Conservation (phyloP, 305 asterid species). For the Fraxinus velutina region DNA sequence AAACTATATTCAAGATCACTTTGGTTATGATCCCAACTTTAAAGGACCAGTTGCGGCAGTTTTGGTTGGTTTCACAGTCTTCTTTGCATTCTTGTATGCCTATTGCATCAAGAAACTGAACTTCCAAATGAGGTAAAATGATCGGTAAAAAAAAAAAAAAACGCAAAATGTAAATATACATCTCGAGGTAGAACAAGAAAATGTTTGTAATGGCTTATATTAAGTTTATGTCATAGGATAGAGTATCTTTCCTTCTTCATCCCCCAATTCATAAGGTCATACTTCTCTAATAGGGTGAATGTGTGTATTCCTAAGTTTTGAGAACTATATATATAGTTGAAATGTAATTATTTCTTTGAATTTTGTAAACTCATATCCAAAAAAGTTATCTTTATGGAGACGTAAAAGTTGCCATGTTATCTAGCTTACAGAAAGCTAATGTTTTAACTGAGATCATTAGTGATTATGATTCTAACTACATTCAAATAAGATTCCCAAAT, state of each 20-base stretch:
- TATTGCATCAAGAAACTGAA: constrained; percentile 56
- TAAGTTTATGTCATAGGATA: neutral
- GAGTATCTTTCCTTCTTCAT: neutral
- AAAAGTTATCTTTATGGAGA: neutral
- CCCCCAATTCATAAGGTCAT: neutral
- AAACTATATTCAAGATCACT: constrained; percentile 38
- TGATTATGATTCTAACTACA: neutral
- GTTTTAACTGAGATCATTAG: neutral
- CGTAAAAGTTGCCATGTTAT: neutral
- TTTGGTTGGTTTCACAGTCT: constrained; percentile 51
- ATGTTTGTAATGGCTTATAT: neutral
- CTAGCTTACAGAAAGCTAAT: neutral
- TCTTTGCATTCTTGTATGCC: constrained; percentile 63
- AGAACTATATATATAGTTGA: neutral
- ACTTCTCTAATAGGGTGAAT: neutral
- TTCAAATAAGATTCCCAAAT: neutral
- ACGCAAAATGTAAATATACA: constrained; percentile 23
- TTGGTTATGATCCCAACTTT: constrained; percentile 48
- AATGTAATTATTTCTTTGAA: neutral
- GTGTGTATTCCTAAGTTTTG: neutral
- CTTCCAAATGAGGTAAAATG: constrained; percentile 50
- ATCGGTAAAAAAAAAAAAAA: neutral
- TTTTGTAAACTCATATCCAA: neutral
- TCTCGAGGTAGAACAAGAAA: neutral
- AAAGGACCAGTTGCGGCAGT: constrained; percentile 55